Evolutionary conservation across 352 stramenopile genomes (phyloP), one percentile per base, ranked within the genome.

Genomic region (Globisporangium barbulae): DNA sequence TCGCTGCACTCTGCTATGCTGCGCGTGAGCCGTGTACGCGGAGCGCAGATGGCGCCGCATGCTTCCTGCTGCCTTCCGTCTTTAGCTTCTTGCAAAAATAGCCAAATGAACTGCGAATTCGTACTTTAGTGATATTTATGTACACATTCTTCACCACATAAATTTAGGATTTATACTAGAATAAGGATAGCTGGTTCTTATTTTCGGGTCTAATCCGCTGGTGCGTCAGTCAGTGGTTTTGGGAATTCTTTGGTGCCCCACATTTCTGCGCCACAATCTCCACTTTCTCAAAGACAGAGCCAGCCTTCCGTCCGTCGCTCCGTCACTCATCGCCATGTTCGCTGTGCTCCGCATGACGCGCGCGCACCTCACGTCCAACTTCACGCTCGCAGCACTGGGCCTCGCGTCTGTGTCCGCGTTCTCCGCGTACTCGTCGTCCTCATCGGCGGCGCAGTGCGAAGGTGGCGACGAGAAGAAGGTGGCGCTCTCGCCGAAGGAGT

Each of bases 401-500:
- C 67, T 88, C 47, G 73, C 76, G 59, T 75, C 75, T 5, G 61
- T 85, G 42, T 72, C 76, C 22, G 55, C 63, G 25, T 75, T 78
- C 15, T 30, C 63, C 48, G 57, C 53, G 8, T 53, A 64, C 5
- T 71, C 68, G 6, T 61, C 63, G 52, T 45, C 52, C n/a, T 58
- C 52, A 28, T 39, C 28, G 28, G 9, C 25, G 19, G 61, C 72
- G 54, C 61, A 47, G n/a, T 71, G 67, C 59, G 52, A 74, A 21
- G 25, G 25, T 28, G 56, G n/a, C 9, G 64, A 67, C n/a, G 45
- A 63, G 25, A 62, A 73, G 45, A 78, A 83, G 50, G 66, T 75
- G 53, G 85, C 85, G 69, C 72, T 94, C 30, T 84, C 64, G 50
- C 72, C 78, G 5, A 68, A 75, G 53, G 82, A 88, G 53, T 94